Conservation (phyloP, 352 stramenopile genomes). For the Phytophthora rubi region DNA sequence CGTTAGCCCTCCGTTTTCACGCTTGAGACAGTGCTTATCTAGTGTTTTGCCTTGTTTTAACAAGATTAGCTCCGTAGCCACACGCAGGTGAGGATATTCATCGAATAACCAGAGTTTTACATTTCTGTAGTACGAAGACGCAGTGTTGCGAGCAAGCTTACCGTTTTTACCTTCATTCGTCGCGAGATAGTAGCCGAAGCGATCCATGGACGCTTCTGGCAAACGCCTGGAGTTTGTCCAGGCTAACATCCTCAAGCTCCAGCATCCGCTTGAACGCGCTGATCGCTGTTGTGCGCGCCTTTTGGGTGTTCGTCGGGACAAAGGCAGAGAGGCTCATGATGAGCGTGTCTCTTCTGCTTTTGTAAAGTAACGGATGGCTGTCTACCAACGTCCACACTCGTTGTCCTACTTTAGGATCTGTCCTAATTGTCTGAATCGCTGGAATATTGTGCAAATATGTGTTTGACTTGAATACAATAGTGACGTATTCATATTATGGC, state of each 20-base stretch:
- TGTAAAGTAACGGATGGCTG: not conserved
- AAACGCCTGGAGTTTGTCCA: too few species aligned
- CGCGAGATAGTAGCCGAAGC: constrained; percentile 3
- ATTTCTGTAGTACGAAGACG: constrained; percentile 15
- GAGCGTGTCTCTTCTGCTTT: not conserved
- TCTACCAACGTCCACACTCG: too few species aligned
- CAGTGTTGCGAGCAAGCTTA: constrained; percentile 20
- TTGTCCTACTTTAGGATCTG: constrained; percentile 4
- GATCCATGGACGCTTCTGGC: too few species aligned
- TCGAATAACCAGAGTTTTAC: constrained; percentile 16
- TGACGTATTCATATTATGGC: constrained; percentile 11
- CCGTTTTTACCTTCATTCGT: constrained; percentile 24
- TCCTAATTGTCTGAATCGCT: not conserved
- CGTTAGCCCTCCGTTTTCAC: not conserved
- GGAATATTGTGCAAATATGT: constrained; percentile 9
- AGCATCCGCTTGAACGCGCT: constrained; percentile 1
- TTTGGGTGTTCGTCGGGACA: constrained; percentile 17
- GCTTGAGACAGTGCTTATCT: constrained; percentile 31
- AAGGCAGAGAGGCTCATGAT: constrained; percentile 16
- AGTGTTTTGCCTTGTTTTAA: constrained; percentile 14
- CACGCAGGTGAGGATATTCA: constrained; percentile 5
- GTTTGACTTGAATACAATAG: constrained; percentile 10
- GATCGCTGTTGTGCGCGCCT: constrained; percentile 10
- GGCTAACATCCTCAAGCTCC: not conserved
- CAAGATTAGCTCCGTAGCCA: constrained; percentile 11